Conservation (phyloP, 192 early-diverging fungal species). For the Allomyces arbusculus region DNA sequence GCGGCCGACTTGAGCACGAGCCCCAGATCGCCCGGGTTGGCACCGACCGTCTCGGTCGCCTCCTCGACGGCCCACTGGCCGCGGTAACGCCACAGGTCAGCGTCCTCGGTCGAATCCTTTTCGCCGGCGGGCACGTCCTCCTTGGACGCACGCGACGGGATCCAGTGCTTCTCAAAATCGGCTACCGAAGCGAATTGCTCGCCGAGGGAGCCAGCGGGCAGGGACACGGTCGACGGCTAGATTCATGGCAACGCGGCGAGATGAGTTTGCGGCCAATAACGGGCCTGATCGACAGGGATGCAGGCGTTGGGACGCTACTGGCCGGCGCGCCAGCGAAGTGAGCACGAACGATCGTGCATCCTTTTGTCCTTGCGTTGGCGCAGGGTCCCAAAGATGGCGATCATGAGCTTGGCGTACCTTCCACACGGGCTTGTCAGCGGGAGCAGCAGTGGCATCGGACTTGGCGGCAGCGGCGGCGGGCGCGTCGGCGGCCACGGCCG, state of each 20-base stretch:
- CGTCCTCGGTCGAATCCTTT: conserved; percentile 54
- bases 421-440: background rate
- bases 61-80: conserved; percentile 65
- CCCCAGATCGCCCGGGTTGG: conserved; percentile 43
- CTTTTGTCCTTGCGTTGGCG: no score
- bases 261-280: background rate
- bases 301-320: background rate
- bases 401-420: background rate
- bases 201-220: background rate
- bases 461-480: background rate
- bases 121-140: background rate
- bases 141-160: background rate
- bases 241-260: background rate
- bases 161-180: background rate
- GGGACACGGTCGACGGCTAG: background rate
- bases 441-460: background rate
- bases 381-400: background rate
- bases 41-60: conserved; percentile 25
- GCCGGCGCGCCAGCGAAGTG: background rate
- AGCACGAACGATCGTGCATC: no score
- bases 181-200: background rate
- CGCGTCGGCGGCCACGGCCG: background rate
- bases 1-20: conserved; percentile 62
- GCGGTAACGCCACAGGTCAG: conserved; percentile 41
- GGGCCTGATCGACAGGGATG: background rate